Percentiles rank a stretch among this genome's conserved stretches.
phyloP scores from a whole-genome alignment of 495 filamentous ascomycete genomes.

The Trichoderma reesei region DNA sequence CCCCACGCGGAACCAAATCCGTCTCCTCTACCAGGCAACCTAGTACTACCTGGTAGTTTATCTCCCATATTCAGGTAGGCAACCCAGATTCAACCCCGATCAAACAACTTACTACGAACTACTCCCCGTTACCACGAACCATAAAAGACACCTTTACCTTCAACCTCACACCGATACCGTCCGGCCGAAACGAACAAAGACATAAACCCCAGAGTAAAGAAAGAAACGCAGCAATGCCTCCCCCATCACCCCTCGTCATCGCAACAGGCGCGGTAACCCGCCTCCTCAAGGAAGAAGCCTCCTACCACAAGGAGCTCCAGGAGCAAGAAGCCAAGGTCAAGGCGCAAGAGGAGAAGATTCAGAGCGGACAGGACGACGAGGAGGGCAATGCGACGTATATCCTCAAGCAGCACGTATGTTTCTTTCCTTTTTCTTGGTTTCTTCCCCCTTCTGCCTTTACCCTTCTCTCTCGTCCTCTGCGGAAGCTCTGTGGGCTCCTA shows the following conservation, averaged over 20 bases:
- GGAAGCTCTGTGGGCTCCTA: too few relatives aligned
- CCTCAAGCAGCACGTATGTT: conserved; percentile 72
- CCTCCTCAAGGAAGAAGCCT: conserved; percentile 81
- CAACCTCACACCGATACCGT: too few relatives aligned
- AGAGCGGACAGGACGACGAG: conserved; percentile 26
- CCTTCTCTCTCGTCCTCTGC: too few relatives aligned
- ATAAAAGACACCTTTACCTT: too few relatives aligned
- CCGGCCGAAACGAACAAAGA: too few relatives aligned
- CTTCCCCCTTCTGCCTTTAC: too few relatives aligned
- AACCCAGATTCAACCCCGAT: background rate
- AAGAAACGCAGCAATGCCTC: conserved; percentile 44
- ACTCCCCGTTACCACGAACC: background rate
- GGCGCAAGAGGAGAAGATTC: conserved; percentile 50
- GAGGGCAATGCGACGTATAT: conserved; percentile 62
- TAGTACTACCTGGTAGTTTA: background rate
- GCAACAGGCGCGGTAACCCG: conserved; percentile 64
- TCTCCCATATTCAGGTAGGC: background rate
- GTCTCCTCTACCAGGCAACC: background rate
- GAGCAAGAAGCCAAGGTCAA: conserved; percentile 61
- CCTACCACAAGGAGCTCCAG: conserved; percentile 74
- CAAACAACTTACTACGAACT: background rate
- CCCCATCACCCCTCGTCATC: conserved; percentile 63
- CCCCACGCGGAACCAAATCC: background rate
- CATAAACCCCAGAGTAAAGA: too few relatives aligned
- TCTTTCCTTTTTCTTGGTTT: background rate